These are phyloP conservation scores for Claviceps africana DNA, from an alignment of 2,329 filamentous ascomycete species.

Conservation along the genomic window DNA sequence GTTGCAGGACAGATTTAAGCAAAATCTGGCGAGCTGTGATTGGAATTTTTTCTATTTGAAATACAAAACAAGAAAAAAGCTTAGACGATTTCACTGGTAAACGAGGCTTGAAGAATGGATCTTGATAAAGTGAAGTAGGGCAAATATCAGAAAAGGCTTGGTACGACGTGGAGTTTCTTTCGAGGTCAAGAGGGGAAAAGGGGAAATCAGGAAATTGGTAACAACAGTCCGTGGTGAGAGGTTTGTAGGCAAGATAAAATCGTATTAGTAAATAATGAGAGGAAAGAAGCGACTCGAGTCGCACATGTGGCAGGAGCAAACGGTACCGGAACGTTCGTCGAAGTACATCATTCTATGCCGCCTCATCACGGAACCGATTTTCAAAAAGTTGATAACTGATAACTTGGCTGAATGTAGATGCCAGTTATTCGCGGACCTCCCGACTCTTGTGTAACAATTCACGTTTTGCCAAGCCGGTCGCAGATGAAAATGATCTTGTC, in stretches of 20 bases:
- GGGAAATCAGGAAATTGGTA: background rate
- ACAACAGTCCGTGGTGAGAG: background rate
- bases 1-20: too few species aligned
- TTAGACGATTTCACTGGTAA: background rate
- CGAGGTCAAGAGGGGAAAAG: background rate
- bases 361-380: background rate
- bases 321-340: background rate
- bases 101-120: background rate
- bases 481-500: background rate
- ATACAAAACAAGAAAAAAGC: background rate
- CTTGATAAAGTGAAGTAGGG: background rate
- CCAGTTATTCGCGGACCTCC: background rate
- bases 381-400: background rate
- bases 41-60: background rate
- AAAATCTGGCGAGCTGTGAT: background rate
- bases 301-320: conserved; percentile 4
- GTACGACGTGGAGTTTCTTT: background rate
- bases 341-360: background rate
- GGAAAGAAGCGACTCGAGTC: conserved; percentile 3
- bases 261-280: background rate
- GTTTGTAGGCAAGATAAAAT: background rate
- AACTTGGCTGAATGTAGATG: background rate
- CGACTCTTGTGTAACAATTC: background rate
- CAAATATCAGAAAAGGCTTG: background rate
- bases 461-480: background rate